Evolutionary conservation across 164 flowering plant genomes (phyloP), one percentile per base, ranked within the genome.

Genomic region (Liriodendron chinense): DNA sequence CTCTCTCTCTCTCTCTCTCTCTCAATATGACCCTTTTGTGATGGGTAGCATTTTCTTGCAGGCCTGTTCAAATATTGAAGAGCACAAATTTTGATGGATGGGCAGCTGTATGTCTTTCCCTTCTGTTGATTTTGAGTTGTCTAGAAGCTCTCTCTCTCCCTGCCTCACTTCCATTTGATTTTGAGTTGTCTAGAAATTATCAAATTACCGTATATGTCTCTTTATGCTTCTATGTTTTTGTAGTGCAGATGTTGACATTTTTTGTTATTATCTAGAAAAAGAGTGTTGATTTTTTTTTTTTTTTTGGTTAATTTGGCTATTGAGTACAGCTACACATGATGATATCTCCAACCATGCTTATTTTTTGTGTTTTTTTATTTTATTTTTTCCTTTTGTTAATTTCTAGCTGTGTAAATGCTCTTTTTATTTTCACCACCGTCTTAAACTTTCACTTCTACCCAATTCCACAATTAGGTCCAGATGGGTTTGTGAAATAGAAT

Each of bases 11-110:
- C 20, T 78, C 25, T 9, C 1, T 63, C 67, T 28, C 53, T 76
- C 0, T 47, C 69, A 18, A 34, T 74, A 12, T 67, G 64, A 61
- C 68, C 16, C 24, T 68, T 69, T 24, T 77, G 57, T 18, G 24
- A 66, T 53, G 12, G 20, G 56, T 70, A n/a, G 20, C 24, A 75
- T 83, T 77, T 47, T 77, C 65, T 56, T 86, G 85, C 94, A 95
- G 99, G 89, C 99, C 99, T 75, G 92, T 95, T 75, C 92, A 87
- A 82, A 88, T 95, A 73, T 76, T 95, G 80, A 95, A 92, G 89
- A 95, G 97, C 85, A 88, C 85, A 50, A 93, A 93, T 84, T 72
- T 87, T 78, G 96, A 91, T 24, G 99, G 99, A 68, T 95, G 98
- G 98, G 84, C 97, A 74, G 93, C 96, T 85, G 99, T 96, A 93